Evolutionary conservation across 176 grass and related monocot species (phyloP).

Genomic region (Urochloa ruziziensis): DNA sequence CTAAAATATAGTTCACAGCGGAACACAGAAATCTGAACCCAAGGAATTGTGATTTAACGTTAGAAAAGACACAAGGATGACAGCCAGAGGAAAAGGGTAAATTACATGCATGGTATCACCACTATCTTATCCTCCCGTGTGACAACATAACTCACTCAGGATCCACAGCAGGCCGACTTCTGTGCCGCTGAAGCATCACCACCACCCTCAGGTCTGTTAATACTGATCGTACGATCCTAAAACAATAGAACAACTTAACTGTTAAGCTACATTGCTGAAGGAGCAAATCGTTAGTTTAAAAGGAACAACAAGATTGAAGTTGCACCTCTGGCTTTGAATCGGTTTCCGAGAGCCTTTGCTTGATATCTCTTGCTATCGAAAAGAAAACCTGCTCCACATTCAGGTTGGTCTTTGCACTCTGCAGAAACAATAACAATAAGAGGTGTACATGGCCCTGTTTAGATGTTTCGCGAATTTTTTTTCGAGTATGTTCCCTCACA

Average conservation of each 20-base stretch:
- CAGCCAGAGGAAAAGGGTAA: not conserved
- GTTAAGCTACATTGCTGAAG: not conserved
- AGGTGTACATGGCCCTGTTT: too few species aligned
- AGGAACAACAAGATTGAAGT: not conserved
- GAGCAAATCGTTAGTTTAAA: not conserved
- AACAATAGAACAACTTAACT: not conserved
- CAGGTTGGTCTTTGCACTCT: slow-evolving; percentile 59
- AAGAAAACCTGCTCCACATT: slow-evolving; percentile 66
- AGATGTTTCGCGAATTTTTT: too few species aligned
- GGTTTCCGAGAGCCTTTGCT: slow-evolving; percentile 47
- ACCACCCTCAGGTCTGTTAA: slow-evolving; percentile 39
- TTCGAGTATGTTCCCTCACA: too few species aligned
- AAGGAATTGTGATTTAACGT: slow-evolving; percentile 11
- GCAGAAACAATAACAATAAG: not conserved
- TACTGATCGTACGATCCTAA: slow-evolving; percentile 54
- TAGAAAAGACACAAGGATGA: not conserved
- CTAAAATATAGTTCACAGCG: not conserved
- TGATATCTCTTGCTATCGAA: slow-evolving; percentile 55
- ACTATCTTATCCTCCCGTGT: slow-evolving; percentile 39
- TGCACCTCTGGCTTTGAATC: slow-evolving; percentile 50
- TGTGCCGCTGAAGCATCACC: slow-evolving; percentile 21
- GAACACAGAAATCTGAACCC: not conserved
- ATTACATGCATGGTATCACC: slow-evolving; percentile 29
- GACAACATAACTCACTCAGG: slow-evolving; percentile 19
- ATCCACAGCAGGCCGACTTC: slow-evolving; percentile 46